Conservation (phyloP, 2,329 filamentous ascomycete species). For the Trichoderma polysporum region DNA sequence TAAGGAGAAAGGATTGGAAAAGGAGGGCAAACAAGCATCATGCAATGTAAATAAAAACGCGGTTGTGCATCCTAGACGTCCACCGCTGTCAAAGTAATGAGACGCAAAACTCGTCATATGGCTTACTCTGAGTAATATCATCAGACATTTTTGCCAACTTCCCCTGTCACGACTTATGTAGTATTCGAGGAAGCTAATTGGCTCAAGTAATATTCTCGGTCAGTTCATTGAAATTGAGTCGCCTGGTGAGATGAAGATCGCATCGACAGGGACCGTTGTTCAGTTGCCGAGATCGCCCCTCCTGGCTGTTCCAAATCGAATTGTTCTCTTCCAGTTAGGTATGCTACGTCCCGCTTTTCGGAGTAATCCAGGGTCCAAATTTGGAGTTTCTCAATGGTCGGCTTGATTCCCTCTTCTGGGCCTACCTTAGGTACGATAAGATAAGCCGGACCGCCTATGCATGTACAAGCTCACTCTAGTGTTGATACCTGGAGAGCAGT, state of each 20-base stretch:
- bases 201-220: not conserved
- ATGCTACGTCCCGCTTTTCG: conserved; percentile 5
- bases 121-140: conserved; percentile 22
- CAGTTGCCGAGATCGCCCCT: conserved; percentile 1
- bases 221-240: not conserved
- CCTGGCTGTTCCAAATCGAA: not conserved
- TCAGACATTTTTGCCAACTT: conserved; percentile 18
- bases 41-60: not conserved
- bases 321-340: not conserved
- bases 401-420: not conserved
- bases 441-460: not conserved
- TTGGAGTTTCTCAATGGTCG: conserved; percentile 9
- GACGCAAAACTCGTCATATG: not conserved
- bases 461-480: too few species aligned
- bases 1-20: not conserved
- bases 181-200: not conserved
- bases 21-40: not conserved
- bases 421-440: conserved; percentile 17
- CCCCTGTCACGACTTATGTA: conserved; percentile 1
- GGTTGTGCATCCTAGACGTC: not conserved
- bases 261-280: not conserved
- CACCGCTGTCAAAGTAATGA: conserved; percentile 1
- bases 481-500: too few species aligned
- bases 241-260: not conserved
- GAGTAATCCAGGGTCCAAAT: not conserved